Base-by-base conservation (phyloP, 2,329 filamentous ascomycete genomes). In the Gaeumannomyces sp. region DNA sequence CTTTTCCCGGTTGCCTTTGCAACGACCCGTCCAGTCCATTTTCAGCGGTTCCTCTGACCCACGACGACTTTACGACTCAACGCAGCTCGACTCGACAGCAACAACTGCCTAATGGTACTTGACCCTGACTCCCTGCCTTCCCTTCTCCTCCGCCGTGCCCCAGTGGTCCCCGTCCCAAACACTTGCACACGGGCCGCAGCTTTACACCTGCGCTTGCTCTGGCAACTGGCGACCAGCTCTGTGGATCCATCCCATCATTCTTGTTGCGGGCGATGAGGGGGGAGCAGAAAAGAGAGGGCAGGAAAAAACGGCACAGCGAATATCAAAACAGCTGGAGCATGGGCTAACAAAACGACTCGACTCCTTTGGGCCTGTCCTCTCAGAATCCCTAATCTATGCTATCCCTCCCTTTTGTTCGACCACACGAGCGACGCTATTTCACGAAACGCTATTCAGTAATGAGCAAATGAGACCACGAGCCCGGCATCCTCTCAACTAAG, bases 401-500 rank as follows among this genome's bases (percentile, higher is more conserved):
- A 14, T 53, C 45, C 45, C 35, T 38, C 22, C 33, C 13, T 53
- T 53, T n/a, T 53, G 19, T n/a, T 53, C 45, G 19, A 53, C 45
- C 45, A 4, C 59, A 64, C 65, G 50, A 66, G 27, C 45, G 28
- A 65, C 66, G 60, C 66, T 64, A 60, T 25, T 65, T 64, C 58
- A 70, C 68, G 60, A 64, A 64, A 59, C 65, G 22, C 57, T 59
- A 45, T 69, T 68, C 64, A 64, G 63, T 67, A 65, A 67, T 67
- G 64, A 66, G 38, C 31, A 66, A 64, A 66, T 61, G 60, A 64
- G 60, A 45, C 35, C 63, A 22, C 29, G 60, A 62, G 38, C 38
- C 50, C 50, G 29, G 31, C 58, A 28, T 38, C 60, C 45, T 22
- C 45, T n/a, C 45, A n/a, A n/a, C 45, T 11, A 53, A 53, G 45